Evolutionary conservation across 2,329 filamentous ascomycete genomes (phyloP).

Genomic region (Fusarium sp.): DNA sequence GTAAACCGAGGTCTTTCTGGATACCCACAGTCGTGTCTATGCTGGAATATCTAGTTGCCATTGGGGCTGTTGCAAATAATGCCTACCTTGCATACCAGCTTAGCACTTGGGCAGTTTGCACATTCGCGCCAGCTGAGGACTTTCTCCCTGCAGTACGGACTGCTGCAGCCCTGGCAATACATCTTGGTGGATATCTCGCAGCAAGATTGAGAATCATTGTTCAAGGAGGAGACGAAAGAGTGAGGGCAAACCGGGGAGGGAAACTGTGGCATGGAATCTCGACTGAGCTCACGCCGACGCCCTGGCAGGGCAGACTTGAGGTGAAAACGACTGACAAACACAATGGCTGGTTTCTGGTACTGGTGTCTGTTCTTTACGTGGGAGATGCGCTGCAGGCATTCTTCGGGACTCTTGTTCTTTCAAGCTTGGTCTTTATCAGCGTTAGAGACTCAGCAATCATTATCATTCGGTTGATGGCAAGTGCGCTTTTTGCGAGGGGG

Average conservation of each 20-base stretch:
- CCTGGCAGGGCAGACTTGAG: slow-evolving; percentile 15
- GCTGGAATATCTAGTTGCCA: slow-evolving; percentile 12
- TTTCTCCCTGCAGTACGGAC: slow-evolving; percentile 35
- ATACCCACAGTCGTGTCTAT: background rate
- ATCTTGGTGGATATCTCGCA: slow-evolving; percentile 3
- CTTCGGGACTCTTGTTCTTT: slow-evolving; percentile 29
- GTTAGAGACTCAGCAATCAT: slow-evolving; percentile 30
- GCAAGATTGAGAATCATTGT: slow-evolving; percentile 12
- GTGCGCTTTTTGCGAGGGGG: slow-evolving; percentile 21
- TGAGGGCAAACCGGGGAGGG: background rate
- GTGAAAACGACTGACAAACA: background rate
- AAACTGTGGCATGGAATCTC: background rate
- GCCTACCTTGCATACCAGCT: slow-evolving; percentile 30
- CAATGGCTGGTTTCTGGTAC: slow-evolving; percentile 16
- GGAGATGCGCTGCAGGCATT: slow-evolving; percentile 32
- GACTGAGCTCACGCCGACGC: slow-evolving; percentile 15
- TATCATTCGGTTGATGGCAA: slow-evolving; percentile 23
- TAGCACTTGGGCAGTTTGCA: slow-evolving; percentile 30
- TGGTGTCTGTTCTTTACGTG: slow-evolving; percentile 23
- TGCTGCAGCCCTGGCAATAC: background rate
- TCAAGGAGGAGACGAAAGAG: background rate
- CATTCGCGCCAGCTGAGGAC: slow-evolving; percentile 28
- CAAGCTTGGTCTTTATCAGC: slow-evolving; percentile 37
- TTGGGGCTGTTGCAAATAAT: slow-evolving; percentile 32
- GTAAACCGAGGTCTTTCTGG: background rate